Conservation (phyloP, 345 rosid species). For the Eucalyptus polybractea region DNA sequence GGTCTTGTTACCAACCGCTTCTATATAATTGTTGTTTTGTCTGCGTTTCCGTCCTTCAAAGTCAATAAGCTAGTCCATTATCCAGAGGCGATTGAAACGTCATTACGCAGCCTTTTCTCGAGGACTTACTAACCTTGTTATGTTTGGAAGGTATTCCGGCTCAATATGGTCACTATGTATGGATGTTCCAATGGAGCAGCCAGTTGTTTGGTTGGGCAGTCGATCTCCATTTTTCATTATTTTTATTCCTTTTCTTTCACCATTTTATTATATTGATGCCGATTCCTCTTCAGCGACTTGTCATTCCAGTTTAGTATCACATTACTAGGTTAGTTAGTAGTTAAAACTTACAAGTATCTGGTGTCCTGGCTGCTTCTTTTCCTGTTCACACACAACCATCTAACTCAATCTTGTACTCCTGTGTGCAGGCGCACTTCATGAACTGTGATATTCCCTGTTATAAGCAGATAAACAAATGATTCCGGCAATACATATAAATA, state of each 20-base stretch:
- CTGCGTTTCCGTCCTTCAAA: neutral
- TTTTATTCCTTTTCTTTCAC: neutral
- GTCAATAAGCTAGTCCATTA: neutral
- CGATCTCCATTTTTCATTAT: neutral
- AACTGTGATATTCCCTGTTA: slow-evolving; percentile 44
- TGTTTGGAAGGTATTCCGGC: neutral
- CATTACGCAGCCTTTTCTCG: neutral
- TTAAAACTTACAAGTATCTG: neutral
- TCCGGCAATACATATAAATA: neutral
- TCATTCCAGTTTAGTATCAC: slow-evolving; percentile 25
- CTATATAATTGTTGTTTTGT: neutral
- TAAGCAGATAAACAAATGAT: neutral
- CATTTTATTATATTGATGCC: neutral
- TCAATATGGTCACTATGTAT: neutral
- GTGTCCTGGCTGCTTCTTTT: neutral
- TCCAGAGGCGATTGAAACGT: neutral
- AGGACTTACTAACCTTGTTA: neutral
- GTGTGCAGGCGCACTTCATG: slow-evolving; percentile 45
- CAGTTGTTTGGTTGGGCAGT: neutral
- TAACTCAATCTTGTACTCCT: slow-evolving; percentile 31
- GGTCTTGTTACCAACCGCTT: neutral
- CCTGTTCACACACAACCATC: neutral
- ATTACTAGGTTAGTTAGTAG: neutral
- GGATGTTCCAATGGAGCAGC: neutral
- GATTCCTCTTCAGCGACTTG: slow-evolving; percentile 3